Evolutionary conservation across 169 alveolate species (phyloP), one percentile per base, ranked within the genome.

Genomic region (Blepharisma undulans): DNA sequence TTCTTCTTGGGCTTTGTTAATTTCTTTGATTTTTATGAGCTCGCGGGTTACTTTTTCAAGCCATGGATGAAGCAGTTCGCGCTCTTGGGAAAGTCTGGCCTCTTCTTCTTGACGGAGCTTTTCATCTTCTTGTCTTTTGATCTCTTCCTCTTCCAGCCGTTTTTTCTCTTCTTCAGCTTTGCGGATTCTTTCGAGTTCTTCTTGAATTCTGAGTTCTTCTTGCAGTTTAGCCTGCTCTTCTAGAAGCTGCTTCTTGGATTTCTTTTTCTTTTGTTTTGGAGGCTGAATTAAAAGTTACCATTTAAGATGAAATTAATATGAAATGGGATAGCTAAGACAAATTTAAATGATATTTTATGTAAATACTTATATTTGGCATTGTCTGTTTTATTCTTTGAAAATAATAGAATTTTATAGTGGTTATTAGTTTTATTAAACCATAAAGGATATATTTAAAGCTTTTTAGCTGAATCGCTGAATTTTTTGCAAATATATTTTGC

Each of bases 171-270:
- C 95, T 76, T 93, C 94, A 27, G 86, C 94, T 14, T 18, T 85
- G 33, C 95, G 90, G 36, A 79, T 91, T 19, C 92, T 25, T 27
- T 92, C 95, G 21, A 92, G 92, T 88, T 92, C 95, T 82, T 92
- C 92, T 72, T 88, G 71, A 48, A 92, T 92, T 77, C 91, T 66
- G 66, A 88, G 86, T 72, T 92, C 92, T 66, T 87, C 95, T 77
- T 92, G 93, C 2, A 61, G 91, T 74, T 88, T 87, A 7, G 88
- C 94, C 66, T 90, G 82, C 76, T 92, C 95, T 84, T 92, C 95
- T 72, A 90, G 92, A 22, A 92, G 81, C 74, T 92, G 80, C 92
- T 92, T 92, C 92, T 92, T 92, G 22, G 95, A 76, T 84, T 92
- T 92, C 92, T 92, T 92, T n/a, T 78, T 92, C 79, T 92, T 91